These are phyloP conservation scores for Penicillium arizonense DNA, from an alignment of 495 filamentous ascomycete genomes.

Conservation along the genomic window DNA sequence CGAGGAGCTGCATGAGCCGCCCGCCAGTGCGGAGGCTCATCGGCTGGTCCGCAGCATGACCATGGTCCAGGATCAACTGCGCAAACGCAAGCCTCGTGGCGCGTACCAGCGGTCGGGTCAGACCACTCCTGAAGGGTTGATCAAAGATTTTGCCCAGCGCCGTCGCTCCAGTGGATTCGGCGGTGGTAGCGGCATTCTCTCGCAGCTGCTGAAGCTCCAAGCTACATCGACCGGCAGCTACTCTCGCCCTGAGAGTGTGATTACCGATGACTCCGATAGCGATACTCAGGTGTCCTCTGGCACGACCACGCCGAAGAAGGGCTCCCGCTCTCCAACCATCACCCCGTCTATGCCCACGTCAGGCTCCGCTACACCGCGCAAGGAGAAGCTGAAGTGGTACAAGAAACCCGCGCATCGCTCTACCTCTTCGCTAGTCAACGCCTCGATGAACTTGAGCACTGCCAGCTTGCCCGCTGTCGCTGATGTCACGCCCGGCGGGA, in stretches of 20 bases:
- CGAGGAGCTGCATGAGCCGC: conserved; percentile 18
- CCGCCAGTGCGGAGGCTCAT: conserved; percentile 40
- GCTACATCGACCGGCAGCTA: conserved; percentile 24
- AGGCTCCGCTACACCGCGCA: conserved; percentile 56
- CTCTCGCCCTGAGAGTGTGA: conserved; percentile 31
- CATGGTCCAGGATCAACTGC: conserved; percentile 24
- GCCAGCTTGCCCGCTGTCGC: conserved; percentile 30
- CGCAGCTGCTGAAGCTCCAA: conserved; percentile 41
- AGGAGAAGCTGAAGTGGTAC: conserved; percentile 65
- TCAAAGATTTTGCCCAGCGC: conserved; percentile 30
- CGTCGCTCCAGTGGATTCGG: conserved; percentile 21
- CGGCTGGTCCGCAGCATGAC: conserved; percentile 44
- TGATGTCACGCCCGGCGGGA: conserved; percentile 31
- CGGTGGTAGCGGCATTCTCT: conserved; percentile 39
- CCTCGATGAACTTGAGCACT: conserved; percentile 50
- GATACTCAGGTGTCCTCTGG: conserved; percentile 39
- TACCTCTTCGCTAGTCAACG: conserved; percentile 41
- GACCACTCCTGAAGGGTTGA: conserved; percentile 35
- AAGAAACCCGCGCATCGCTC: conserved; percentile 50
- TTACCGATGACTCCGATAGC: conserved; percentile 42
- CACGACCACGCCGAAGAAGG: conserved; percentile 33
- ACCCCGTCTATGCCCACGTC: conserved; percentile 30
- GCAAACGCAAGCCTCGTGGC: conserved; percentile 31
- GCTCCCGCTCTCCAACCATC: conserved; percentile 18
- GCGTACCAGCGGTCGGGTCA: conserved; percentile 40